Percentiles rank a stretch among this genome's conserved stretches.
Conservation (phyloP, 1,284 basidiomycete species). For the Leccinum fallax region DNA sequence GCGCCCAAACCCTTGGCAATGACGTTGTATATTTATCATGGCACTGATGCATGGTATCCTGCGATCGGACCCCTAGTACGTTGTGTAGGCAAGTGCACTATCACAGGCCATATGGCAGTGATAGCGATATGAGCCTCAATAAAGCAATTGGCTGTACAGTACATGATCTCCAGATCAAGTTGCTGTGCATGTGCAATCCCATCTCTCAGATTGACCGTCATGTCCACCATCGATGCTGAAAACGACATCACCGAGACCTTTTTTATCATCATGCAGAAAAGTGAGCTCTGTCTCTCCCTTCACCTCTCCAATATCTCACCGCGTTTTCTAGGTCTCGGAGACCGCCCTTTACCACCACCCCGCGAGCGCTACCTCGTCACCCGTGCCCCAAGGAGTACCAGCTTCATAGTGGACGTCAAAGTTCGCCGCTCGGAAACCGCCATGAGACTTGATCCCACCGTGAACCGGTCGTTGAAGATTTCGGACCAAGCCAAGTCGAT, state of each 20-base stretch:
- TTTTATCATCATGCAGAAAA: neutral
- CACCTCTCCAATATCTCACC: neutral
- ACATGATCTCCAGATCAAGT: neutral
- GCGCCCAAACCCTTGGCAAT: neutral
- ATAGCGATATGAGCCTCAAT: neutral
- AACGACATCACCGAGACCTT: neutral
- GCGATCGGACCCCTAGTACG: neutral
- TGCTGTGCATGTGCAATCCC: neutral
- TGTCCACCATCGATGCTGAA: neutral
- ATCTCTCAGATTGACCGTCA: neutral
- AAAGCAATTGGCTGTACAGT: neutral
- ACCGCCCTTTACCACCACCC: conserved; percentile 69
- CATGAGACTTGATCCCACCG: conserved; percentile 43
- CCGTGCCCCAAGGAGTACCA: conserved; percentile 36
- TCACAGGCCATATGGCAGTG: neutral
- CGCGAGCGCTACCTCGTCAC: conserved; percentile 55
- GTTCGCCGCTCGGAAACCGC: conserved; percentile 48
- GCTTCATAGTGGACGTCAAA: conserved; percentile 51
- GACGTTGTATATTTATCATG: neutral
- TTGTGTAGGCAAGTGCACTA: neutral
- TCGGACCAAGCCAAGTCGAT: conserved; percentile 46
- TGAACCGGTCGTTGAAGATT: conserved; percentile 33
- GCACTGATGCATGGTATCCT: neutral
- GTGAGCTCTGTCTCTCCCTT: neutral
- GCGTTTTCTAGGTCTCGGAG: conserved; percentile 39